Conservation (phyloP, 768 basidiomycete genomes). For the Thelephora aurantiotincta region DNA sequence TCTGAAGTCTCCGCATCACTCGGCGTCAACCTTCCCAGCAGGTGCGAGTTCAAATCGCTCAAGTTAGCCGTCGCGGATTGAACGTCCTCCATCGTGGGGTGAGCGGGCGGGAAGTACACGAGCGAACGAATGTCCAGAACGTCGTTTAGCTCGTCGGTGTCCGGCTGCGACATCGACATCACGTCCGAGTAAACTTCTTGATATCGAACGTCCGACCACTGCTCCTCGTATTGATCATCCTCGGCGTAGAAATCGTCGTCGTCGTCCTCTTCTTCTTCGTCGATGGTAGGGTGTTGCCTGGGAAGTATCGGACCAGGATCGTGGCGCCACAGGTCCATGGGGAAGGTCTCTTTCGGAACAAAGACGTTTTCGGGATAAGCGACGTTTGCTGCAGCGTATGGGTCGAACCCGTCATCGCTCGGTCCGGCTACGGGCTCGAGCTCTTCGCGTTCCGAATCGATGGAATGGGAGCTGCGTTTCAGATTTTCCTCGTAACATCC, state of each 20-base stretch:
- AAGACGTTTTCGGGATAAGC: neutral
- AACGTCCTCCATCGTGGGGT: too few species aligned
- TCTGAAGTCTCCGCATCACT: neutral
- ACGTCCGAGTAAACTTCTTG: too few species aligned
- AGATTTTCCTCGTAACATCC: neutral
- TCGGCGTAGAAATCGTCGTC: neutral
- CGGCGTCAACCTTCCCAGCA: neutral
- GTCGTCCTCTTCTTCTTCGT: neutral
- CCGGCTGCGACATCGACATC: too few species aligned
- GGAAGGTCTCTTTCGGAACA: too few species aligned
- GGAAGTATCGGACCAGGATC: neutral
- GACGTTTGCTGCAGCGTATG: neutral
- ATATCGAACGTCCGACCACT: too few species aligned
- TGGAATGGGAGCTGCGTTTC: neutral
- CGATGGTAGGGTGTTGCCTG: neutral
- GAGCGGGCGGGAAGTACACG: too few species aligned
- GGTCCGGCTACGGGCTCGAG: neutral
- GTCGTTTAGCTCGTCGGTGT: too few species aligned
- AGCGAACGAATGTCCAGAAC: too few species aligned
- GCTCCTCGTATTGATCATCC: neutral
- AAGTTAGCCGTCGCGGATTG: neutral
- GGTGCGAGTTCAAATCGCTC: neutral
- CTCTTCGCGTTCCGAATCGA: too few species aligned
- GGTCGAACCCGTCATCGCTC: neutral
- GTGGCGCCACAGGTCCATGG: too few species aligned